Base-by-base conservation (phyloP, 2,329 filamentous ascomycete species). In the Plenodomus biglobosus region DNA sequence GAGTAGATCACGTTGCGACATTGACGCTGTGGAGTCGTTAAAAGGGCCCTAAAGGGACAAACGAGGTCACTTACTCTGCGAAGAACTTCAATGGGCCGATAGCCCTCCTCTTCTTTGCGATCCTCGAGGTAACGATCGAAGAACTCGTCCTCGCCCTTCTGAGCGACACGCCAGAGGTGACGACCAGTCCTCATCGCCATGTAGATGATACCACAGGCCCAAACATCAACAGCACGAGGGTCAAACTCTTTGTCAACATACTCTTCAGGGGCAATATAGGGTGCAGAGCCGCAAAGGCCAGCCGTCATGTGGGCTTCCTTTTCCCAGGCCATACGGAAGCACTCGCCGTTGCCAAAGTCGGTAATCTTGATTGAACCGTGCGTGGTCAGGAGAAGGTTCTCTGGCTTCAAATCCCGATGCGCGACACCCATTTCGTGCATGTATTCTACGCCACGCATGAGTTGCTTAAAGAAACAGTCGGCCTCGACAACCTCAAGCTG, bases 361-460 rank as follows among this genome's bases (percentile, higher is more conserved):
- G 94, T 97, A 57, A 99, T 99, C 69, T 99, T 99, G 61, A 99
- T 83, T 13, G 85, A 89, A 48, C 94, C 94, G 57, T 92, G 90
- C 0, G 89, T 94, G 3, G 94, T 99, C 46, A 99, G 80, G 1
- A 99, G 84, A 11, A 99, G 80, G 61, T 99, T 99, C 73, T 99
- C 94, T 0, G 94, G 94, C 73, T 99, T 99, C 38, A 99, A 77
- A 65, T 99, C 94, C 53, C 94, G 88, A 71, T 99, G 94, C 11
- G 94, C 92, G 20, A 99, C 94, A 47, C 94, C 94, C 94, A 97
- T 99, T 70, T 97, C 92, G 74, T 99, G 94, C 78, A 99, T 91
- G 72, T 99, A 99, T 74, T 97, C 92, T 43, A 99, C 94, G 53
- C 94, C 94, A 48, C 94, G 89, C 92, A 99, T 97, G 74, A 97